Conservation (phyloP, 1,284 basidiomycete species). For the Macrocybe sp. region DNA sequence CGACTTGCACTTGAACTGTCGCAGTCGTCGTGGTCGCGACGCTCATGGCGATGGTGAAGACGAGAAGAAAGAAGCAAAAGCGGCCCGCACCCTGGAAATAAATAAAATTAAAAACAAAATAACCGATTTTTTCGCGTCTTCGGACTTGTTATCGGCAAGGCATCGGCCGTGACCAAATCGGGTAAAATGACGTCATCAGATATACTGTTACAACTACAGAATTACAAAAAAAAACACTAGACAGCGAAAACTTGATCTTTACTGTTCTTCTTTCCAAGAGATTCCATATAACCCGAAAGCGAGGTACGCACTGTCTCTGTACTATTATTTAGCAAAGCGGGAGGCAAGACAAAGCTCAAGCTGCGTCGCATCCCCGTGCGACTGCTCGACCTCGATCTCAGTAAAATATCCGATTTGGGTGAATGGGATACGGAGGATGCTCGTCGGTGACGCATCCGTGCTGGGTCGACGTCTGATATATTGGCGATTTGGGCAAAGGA, state of each 20-base stretch:
- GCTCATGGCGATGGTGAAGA: conserved; percentile 1
- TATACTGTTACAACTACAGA: no score
- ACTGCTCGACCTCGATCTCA: conserved; percentile 49
- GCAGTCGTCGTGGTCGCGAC: conserved; percentile 4
- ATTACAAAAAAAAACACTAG: no score
- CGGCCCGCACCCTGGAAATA: background rate
- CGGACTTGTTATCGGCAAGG: background rate
- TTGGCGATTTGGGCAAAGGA: conserved; percentile 69
- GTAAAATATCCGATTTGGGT: conserved; percentile 27
- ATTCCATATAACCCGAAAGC: conserved; percentile 17
- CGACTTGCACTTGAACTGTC: background rate
- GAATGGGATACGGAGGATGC: conserved; percentile 58
- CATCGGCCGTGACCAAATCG: background rate
- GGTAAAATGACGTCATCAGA: background rate
- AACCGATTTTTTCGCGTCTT: background rate
- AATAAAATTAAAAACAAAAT: no score
- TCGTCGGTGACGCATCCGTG: conserved; percentile 66
- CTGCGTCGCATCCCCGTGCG: conserved; percentile 42
- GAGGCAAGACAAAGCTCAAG: conserved; percentile 24
- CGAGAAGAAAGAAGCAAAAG: background rate
- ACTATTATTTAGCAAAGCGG: conserved; percentile 7
- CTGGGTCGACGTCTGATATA: conserved; percentile 66
- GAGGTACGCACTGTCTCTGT: conserved; percentile 14
- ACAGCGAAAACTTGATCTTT: no score
- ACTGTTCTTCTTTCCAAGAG: conserved; percentile 8